These are phyloP conservation scores for Zarea fungicola DNA, from an alignment of 2,329 filamentous ascomycete species.

Conservation along the genomic window DNA sequence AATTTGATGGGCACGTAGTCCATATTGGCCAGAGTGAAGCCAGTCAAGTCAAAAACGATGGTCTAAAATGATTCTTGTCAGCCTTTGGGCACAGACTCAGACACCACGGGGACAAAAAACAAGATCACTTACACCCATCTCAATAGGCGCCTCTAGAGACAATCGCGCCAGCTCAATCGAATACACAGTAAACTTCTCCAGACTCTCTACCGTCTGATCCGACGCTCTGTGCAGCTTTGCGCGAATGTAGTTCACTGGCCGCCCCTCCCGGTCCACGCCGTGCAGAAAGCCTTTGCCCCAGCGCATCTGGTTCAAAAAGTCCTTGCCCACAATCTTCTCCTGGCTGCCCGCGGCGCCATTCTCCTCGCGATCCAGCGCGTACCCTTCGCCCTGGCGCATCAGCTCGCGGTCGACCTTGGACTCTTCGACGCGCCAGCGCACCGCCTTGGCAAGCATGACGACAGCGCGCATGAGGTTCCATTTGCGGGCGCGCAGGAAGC, in stretches of 20 bases:
- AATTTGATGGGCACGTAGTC: constrained; percentile 91
- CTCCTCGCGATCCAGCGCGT: constrained; percentile 52
- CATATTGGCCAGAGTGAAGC: constrained; percentile 86
- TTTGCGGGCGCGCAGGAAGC: constrained; percentile 74
- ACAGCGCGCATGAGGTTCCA: constrained; percentile 87
- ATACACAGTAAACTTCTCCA: constrained; percentile 82
- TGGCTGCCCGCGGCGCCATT: constrained; percentile 40
- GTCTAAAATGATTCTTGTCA: not conserved
- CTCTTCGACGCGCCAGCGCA: constrained; percentile 76
- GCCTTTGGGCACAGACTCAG: too few species aligned
- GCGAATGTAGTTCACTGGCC: constrained; percentile 75
- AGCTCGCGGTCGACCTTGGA: constrained; percentile 81
- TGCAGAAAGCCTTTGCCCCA: constrained; percentile 86
- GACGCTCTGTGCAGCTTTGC: constrained; percentile 70
- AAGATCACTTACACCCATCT: constrained; percentile 83
- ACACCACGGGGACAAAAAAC: too few species aligned
- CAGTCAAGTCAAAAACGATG: constrained; percentile 71
- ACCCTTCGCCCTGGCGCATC: constrained; percentile 63
- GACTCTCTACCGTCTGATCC: constrained; percentile 68
- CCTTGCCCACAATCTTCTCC: constrained; percentile 58
- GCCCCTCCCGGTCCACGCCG: constrained; percentile 69
- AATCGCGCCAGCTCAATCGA: constrained; percentile 81
- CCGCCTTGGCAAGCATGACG: constrained; percentile 83
- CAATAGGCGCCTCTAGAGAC: constrained; percentile 66
- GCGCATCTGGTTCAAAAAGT: constrained; percentile 72